Conservation (phyloP, 2,329 filamentous ascomycete genomes). For the Venturia aucupariae region DNA sequence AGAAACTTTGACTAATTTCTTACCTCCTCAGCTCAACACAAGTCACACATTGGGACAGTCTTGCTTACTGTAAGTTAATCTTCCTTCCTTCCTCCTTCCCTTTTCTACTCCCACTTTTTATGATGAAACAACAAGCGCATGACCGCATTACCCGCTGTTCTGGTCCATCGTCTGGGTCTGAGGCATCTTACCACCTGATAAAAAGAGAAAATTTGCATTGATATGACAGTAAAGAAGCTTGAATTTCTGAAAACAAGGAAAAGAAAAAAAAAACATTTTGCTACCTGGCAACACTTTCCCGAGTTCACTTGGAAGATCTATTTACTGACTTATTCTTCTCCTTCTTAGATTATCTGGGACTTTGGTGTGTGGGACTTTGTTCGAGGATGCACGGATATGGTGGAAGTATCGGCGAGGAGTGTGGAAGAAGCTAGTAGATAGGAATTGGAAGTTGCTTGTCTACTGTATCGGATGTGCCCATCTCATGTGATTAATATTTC, state of each 20-base stretch:
- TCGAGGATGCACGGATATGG: background rate
- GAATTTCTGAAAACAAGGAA: no score
- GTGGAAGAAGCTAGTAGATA: background rate
- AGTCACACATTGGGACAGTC: no score
- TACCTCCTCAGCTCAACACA: background rate
- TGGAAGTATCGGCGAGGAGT: background rate
- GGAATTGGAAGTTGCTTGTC: background rate
- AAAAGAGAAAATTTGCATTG: no score
- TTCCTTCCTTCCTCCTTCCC: background rate
- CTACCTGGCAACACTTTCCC: background rate
- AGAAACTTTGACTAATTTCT: background rate
- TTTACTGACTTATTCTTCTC: background rate
- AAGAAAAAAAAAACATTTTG: no score
- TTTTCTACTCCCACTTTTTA: background rate
- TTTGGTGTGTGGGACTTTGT: background rate
- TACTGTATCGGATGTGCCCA: background rate
- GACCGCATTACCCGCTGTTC: no score
- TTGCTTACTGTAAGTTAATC: background rate
- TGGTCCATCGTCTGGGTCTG: no score
- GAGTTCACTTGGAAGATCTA: background rate
- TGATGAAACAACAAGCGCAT: background rate
- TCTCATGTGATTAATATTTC: background rate
- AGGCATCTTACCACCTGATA: no score
- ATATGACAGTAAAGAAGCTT: no score
- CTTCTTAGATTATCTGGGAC: background rate